Evolutionary conservation across 2,329 filamentous ascomycete species (phyloP).

Genomic region (Trichoderma citrinoviride): DNA sequence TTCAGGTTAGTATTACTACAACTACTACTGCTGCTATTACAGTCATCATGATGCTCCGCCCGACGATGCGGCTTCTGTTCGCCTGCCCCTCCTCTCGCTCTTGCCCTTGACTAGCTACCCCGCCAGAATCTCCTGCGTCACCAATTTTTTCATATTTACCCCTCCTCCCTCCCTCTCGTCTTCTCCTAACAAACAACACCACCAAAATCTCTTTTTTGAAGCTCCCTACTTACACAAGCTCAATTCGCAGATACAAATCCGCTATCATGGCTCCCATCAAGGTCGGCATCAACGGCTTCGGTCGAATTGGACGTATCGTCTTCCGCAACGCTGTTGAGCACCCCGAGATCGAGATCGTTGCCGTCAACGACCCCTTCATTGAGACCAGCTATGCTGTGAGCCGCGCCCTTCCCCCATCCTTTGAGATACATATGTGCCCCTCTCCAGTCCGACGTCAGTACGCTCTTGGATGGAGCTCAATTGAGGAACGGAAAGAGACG

Average conservation of each 20-base stretch:
- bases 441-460: conserved; percentile 5
- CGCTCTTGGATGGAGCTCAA: not conserved
- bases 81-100: not conserved
- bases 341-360: conserved; percentile 84
- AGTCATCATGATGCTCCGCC: not conserved
- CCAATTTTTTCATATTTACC: conserved; percentile 22
- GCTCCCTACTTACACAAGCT: conserved; percentile 26
- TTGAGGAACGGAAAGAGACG: not conserved
- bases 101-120: conserved; percentile 16
- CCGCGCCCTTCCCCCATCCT: conserved; percentile 33
- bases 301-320: conserved; percentile 98
- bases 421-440: not conserved
- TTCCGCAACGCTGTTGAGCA: conserved; percentile 97
- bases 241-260: conserved; percentile 19
- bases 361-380: conserved; percentile 99
- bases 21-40: no score
- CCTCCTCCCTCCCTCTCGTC: conserved; percentile 26
- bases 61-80: not conserved
- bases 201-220: not conserved
- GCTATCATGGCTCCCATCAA: conserved; percentile 47
- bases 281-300: conserved; percentile 99
- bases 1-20: conserved; percentile 8
- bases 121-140: conserved; percentile 16
- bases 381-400: conserved; percentile 95
- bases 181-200: conserved; percentile 10